Evolutionary conservation across 192 early-diverging fungal genomes (phyloP).

Genomic region (Martensiomyces pterosporus): DNA sequence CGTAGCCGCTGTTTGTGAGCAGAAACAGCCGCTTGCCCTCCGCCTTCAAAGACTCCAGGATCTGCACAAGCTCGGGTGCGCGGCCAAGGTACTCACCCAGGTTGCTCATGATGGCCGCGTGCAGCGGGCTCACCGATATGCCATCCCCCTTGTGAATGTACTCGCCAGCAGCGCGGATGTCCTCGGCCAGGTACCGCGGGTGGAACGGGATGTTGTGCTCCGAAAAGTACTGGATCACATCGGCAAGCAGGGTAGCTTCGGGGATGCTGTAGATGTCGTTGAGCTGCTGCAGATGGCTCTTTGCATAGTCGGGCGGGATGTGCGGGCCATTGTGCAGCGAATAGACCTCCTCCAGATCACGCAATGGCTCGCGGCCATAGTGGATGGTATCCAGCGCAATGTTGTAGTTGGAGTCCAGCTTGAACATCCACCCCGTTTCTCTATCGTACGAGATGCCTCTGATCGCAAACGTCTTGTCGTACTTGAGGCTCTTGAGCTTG

Average conservation of each 20-base stretch:
- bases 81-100: constrained; percentile 50
- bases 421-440: constrained; percentile 63
- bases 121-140: constrained; percentile 49
- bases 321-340: constrained; percentile 56
- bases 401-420: constrained; percentile 59
- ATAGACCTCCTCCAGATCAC: constrained; percentile 51
- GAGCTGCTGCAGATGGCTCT: constrained; percentile 55
- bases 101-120: constrained; percentile 45
- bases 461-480: constrained; percentile 58
- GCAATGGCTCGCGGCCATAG: constrained; percentile 55
- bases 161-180: constrained; percentile 50
- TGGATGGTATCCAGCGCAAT: constrained; percentile 55
- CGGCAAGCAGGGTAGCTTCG: constrained; percentile 54
- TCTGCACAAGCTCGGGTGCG: constrained; percentile 49
- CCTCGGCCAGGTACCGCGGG: constrained; percentile 59
- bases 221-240: constrained; percentile 58
- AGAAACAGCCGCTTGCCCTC: constrained; percentile 56
- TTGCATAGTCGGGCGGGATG: constrained; percentile 55
- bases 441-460: constrained; percentile 57
- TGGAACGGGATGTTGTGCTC: constrained; percentile 57
- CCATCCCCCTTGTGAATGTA: constrained; percentile 53
- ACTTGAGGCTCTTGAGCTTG: constrained; percentile 35
- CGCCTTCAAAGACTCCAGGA: constrained; percentile 43
- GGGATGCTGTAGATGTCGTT: constrained; percentile 61
- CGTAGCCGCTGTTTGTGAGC: constrained; percentile 57